Evolutionary conservation across 2,329 filamentous ascomycete species (phyloP).

Genomic region (Epichloe elymi): DNA sequence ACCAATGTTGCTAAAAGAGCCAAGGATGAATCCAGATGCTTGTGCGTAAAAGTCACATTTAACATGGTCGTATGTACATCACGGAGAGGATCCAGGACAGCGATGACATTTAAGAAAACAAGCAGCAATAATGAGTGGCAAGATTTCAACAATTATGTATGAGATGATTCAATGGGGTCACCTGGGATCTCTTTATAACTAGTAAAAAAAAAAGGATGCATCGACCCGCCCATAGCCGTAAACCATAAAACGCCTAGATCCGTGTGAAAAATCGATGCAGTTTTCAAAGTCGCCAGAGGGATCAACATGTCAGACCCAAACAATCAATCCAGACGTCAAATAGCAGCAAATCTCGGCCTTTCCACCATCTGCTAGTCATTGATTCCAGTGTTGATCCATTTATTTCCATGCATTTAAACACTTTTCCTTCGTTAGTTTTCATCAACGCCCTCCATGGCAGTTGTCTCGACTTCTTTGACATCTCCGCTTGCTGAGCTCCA

Average conservation of each 20-base stretch:
- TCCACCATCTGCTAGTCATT: slow-evolving; percentile 2
- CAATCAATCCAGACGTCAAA: slow-evolving; percentile 5
- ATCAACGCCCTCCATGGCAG: slow-evolving; percentile 26
- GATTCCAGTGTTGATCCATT: slow-evolving; percentile 3
- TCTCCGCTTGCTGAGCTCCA: slow-evolving; percentile 47
- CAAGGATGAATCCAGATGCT: neutral
- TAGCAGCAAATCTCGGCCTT: neutral
- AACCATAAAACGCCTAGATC: slow-evolving; percentile 23
- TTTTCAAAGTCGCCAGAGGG: neutral
- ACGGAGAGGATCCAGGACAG: neutral
- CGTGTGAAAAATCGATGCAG: slow-evolving; percentile 13
- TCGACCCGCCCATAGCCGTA: slow-evolving; percentile 16
- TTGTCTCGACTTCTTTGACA: slow-evolving; percentile 40
- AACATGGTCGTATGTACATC: neutral
- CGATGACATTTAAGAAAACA: neutral
- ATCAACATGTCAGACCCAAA: neutral
- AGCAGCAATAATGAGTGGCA: neutral
- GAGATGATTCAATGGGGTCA: slow-evolving; percentile 9
- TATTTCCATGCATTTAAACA: neutral
- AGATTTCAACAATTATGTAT: neutral
- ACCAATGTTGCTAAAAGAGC: slow-evolving; percentile 9
- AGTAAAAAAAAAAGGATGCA: slow-evolving; percentile 16
- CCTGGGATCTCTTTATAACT: slow-evolving; percentile 9
- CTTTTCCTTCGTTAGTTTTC: slow-evolving; percentile 8
- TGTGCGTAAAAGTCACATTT: neutral